phyloP scores from a whole-genome alignment of 106 monocot genomes.

The Chionographis japonica region DNA sequence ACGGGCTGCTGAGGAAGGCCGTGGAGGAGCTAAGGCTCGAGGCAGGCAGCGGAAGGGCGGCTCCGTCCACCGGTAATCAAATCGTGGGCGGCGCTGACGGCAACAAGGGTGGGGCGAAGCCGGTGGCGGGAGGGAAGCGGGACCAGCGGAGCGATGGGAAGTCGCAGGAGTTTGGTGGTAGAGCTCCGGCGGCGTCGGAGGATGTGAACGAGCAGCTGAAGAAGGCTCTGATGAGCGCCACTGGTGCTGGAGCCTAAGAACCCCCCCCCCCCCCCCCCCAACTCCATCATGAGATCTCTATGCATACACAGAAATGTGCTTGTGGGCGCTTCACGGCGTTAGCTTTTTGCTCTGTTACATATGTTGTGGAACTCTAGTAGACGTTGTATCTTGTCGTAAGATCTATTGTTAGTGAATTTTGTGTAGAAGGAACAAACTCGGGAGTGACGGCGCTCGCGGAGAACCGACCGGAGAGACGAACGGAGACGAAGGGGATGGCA shows the following conservation, averaged over 20 bases:
- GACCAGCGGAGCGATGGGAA: neutral
- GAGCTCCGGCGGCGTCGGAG: neutral
- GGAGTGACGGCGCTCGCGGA: no score
- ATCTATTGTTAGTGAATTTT: no score
- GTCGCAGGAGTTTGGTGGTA: neutral
- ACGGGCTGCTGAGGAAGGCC: conserved; percentile 23
- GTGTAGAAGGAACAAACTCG: no score
- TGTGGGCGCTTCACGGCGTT: no score
- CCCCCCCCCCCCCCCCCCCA: no score
- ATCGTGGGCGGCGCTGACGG: neutral
- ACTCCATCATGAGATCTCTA: no score
- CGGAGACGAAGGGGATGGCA: no score
- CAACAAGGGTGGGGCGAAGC: neutral
- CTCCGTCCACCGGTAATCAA: neutral
- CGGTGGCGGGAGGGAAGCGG: neutral
- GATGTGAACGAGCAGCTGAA: conserved; percentile 35
- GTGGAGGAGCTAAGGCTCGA: conserved; percentile 17
- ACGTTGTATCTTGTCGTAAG: no score
- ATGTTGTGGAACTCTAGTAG: no score
- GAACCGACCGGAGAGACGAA: no score
- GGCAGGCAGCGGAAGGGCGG: neutral
- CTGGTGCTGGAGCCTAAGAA: neutral
- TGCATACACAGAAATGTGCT: no score
- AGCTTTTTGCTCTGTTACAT: no score
- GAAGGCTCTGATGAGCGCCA: conserved; percentile 26